phyloP scores from a whole-genome alignment of 345 rosid genomes.

The Brassica incana region DNA sequence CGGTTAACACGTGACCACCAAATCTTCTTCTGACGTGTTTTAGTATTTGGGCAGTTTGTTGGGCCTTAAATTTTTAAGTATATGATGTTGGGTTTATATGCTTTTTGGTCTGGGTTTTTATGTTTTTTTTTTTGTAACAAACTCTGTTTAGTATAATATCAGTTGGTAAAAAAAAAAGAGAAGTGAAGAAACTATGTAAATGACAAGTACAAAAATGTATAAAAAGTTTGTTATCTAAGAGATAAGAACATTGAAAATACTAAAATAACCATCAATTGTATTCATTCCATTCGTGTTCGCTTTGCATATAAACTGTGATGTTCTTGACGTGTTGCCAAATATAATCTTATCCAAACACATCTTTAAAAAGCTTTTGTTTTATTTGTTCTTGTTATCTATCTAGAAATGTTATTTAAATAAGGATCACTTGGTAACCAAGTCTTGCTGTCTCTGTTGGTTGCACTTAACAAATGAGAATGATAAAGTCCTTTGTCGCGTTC shows the following conservation, averaged over 20 bases:
- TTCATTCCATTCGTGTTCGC: constrained; percentile 27
- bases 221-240: background rate
- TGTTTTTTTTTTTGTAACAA: too few relatives aligned
- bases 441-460: constrained; percentile 24
- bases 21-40: too few relatives aligned
- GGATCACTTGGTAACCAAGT: constrained; percentile 37
- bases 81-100: too few relatives aligned
- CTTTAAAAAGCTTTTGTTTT: background rate
- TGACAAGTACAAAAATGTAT: background rate
- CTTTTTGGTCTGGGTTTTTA: too few relatives aligned
- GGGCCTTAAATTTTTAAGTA: too few relatives aligned
- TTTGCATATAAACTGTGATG: constrained; percentile 32
- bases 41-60: too few relatives aligned
- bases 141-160: too few relatives aligned
- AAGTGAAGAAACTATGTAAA: constrained; percentile 7
- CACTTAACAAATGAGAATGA: constrained; percentile 20
- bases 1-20: too few relatives aligned
- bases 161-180: background rate
- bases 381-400: background rate
- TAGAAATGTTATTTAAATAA: background rate
- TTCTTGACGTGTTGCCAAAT: constrained; percentile 41
- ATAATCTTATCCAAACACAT: constrained; percentile 37
- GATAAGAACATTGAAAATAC: background rate
- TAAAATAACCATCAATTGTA: constrained; percentile 11
- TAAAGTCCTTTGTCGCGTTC: constrained; percentile 31